A percentile compares a stretch with the other conserved stretches of the same genome.
Conservation (phyloP, 2,329 filamentous ascomycete genomes). For the Tolypocladium paradoxum region DNA sequence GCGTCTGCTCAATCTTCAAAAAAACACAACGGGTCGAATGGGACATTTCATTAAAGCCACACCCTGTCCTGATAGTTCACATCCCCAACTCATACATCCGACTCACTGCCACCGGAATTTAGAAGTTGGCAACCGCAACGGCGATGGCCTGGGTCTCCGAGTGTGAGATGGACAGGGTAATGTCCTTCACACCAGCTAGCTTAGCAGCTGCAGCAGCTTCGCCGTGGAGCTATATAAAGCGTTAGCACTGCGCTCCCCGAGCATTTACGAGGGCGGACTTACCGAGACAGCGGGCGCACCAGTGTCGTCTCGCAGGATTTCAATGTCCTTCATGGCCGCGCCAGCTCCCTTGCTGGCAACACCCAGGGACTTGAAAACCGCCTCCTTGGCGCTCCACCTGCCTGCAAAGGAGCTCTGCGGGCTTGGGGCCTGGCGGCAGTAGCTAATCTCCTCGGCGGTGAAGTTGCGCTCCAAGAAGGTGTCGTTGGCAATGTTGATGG, state of each 20-base stretch:
- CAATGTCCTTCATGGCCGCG: constrained; percentile 86
- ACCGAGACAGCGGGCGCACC: constrained; percentile 80
- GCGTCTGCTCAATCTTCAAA: not conserved
- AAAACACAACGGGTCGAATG: not conserved
- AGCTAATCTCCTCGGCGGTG: constrained; percentile 69
- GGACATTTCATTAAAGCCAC: not conserved
- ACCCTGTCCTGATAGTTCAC: not conserved
- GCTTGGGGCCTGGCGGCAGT: constrained; percentile 70
- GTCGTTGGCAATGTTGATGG: constrained; percentile 87
- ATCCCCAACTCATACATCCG: constrained; percentile 6
- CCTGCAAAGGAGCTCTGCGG: constrained; percentile 89
- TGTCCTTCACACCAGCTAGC: constrained; percentile 74
- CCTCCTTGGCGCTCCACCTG: constrained; percentile 95
- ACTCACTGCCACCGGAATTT: constrained; percentile 15
- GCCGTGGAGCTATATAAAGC: constrained; percentile 60
- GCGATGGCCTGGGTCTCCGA: constrained; percentile 90
- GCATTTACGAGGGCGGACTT: constrained; percentile 30
- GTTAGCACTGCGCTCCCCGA: constrained; percentile 22
- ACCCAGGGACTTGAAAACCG: constrained; percentile 93
- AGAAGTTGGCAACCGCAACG: constrained; percentile 78
- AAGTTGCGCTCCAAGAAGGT: constrained; percentile 95
- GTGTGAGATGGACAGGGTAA: constrained; percentile 92
- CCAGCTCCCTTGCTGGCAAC: constrained; percentile 81
- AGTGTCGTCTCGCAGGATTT: constrained; percentile 70
- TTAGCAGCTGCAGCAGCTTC: constrained; percentile 75